phyloP scores from a whole-genome alignment of 495 filamentous ascomycete genomes.

The Penicillium paradoxum region DNA sequence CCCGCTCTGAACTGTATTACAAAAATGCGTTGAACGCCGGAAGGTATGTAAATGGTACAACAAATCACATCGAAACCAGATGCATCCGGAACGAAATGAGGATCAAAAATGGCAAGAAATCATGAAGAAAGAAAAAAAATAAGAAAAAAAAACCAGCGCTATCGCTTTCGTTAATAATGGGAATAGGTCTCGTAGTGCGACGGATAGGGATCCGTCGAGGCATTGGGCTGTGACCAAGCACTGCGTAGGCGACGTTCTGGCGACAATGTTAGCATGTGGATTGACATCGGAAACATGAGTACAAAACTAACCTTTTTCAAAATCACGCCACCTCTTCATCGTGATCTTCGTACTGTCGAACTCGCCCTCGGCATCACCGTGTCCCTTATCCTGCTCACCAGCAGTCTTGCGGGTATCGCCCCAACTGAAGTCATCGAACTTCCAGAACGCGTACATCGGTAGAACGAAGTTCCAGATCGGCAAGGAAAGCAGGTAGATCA shows the following conservation, averaged over 20 bases:
- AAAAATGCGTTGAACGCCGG: constrained; percentile 9
- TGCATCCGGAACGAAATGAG: neutral
- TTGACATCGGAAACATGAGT: neutral
- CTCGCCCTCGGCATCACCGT: constrained; percentile 86
- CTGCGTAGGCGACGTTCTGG: constrained; percentile 25
- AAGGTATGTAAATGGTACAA: constrained; percentile 19
- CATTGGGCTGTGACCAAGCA: constrained; percentile 17
- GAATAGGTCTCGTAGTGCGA: constrained; percentile 30
- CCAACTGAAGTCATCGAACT: constrained; percentile 99
- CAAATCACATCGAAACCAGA: constrained; percentile 14
- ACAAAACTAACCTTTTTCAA: constrained; percentile 64
- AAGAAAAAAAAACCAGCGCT: neutral
- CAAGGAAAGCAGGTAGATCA: constrained; percentile 88
- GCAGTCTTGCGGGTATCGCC: constrained; percentile 96
- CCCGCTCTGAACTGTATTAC: constrained; percentile 4
- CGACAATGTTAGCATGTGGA: constrained; percentile 3
- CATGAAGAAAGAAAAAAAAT: neutral
- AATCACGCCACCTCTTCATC: constrained; percentile 97
- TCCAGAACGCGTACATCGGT: constrained; percentile 95
- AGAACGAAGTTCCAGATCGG: constrained; percentile 98
- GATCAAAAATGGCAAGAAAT: too few relatives aligned
- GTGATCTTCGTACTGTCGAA: constrained; percentile 98
- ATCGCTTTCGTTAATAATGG: constrained; percentile 24
- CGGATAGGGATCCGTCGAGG: constrained; percentile 15
- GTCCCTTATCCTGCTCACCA: constrained; percentile 80